phyloP scores from a whole-genome alignment of 257 asterid species.

The Petrea volubilis region DNA sequence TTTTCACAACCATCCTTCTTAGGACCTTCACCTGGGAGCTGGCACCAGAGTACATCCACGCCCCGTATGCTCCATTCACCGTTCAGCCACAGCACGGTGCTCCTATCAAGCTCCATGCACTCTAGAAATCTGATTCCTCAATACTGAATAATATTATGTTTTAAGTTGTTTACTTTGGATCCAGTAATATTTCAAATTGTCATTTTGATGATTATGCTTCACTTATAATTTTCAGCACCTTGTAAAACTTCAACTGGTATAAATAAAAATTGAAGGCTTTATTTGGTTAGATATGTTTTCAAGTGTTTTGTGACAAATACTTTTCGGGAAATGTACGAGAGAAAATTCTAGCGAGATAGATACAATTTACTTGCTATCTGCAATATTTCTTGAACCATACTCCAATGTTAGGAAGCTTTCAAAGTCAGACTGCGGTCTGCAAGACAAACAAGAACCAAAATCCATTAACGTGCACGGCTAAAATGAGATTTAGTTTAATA shows the following conservation, averaged over 20 bases:
- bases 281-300: no score
- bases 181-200: no score
- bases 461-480: neutral
- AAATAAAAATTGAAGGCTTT: no score
- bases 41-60: conserved; percentile 30
- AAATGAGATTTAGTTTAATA: neutral
- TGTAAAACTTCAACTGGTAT: no score
- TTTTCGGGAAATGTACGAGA: no score
- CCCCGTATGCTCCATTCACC: conserved; percentile 39
- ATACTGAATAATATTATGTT: no score
- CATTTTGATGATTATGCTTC: no score
- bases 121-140: neutral
- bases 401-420: conserved; percentile 70
- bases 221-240: no score
- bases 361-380: conserved; percentile 21
- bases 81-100: conserved; percentile 49
- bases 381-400: conserved; percentile 68
- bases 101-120: conserved; percentile 32
- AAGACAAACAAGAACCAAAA: neutral
- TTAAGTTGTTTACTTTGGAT: no score
- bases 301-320: no score
- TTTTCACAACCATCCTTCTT: conserved; percentile 35
- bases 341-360: no score
- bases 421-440: conserved; percentile 69
- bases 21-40: conserved; percentile 38